Evolutionary conservation across 164 flowering plant species (phyloP).

Genomic region (Tetracentron sinense): DNA sequence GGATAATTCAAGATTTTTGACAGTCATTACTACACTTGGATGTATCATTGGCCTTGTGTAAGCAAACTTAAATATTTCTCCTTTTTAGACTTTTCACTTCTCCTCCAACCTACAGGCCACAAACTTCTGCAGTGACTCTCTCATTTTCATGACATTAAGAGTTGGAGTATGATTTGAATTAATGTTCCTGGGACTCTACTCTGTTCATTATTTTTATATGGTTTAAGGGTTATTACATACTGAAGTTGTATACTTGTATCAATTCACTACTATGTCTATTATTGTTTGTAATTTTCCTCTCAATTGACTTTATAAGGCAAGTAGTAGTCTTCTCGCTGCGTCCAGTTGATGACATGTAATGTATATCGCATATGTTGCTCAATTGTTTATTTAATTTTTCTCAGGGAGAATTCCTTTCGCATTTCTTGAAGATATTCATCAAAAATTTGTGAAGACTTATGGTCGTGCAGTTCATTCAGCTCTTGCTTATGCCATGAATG

Average conservation of each 20-base stretch:
- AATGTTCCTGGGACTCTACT: not conserved
- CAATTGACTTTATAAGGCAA: not conserved
- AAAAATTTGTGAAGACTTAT: conserved; percentile 76
- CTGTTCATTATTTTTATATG: not conserved
- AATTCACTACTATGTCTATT: not conserved
- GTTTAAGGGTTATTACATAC: not conserved
- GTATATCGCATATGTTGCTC: no score
- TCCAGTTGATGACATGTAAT: not conserved
- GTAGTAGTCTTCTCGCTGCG: not conserved
- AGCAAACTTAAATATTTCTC: no score
- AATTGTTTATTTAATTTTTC: no score
- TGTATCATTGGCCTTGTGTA: no score
- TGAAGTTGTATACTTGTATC: not conserved
- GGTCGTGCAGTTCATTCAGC: conserved; percentile 72
- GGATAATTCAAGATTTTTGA: no score
- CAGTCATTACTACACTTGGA: no score
- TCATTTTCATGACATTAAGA: no score
- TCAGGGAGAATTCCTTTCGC: conserved; percentile 90
- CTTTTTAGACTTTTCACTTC: no score
- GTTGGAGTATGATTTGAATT: not conserved
- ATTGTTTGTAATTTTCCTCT: no score
- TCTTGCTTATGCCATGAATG: conserved; percentile 86
- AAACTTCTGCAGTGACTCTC: no score
- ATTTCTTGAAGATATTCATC: conserved; percentile 87
- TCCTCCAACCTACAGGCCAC: no score